Evolutionary conservation across 768 basidiomycete genomes (phyloP).

Genomic region (Mycena rebaudengoi): DNA sequence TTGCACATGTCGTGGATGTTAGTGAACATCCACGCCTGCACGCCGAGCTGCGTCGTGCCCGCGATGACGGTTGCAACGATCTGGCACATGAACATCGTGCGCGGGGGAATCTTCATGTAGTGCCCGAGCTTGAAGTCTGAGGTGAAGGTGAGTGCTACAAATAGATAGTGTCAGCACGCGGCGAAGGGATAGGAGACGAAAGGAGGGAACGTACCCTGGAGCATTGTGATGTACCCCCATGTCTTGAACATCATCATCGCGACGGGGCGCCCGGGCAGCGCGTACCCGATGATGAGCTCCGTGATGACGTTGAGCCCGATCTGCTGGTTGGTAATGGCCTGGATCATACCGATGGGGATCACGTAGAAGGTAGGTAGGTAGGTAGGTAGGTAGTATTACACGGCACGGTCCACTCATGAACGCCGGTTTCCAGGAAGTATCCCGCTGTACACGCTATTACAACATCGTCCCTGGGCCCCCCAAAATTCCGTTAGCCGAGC

Average conservation of each 20-base stretch:
- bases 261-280: conserved; percentile 55
- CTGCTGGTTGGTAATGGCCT: conserved; percentile 70
- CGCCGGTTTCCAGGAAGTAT: too few species aligned
- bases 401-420: too few species aligned
- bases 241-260: conserved; percentile 80
- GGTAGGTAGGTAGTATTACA: too few species aligned
- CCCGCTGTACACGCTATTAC: too few species aligned
- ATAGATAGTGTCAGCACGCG: not conserved
- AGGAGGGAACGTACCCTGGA: conserved; percentile 11
- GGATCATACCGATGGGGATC: conserved; percentile 60
- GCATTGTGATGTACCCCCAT: conserved; percentile 57
- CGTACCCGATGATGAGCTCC: conserved; percentile 64
- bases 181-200: not conserved
- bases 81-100: conserved; percentile 77
- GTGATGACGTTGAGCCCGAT: conserved; percentile 62
- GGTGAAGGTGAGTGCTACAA: conserved; percentile 66
- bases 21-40: conserved; percentile 81
- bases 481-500: too few species aligned
- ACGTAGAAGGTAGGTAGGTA: conserved; percentile 50
- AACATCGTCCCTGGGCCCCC: too few species aligned
- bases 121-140: conserved; percentile 85
- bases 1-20: conserved; percentile 71
- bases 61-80: conserved; percentile 73
- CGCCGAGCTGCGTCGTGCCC: conserved; percentile 71
- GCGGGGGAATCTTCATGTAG: conserved; percentile 80